Percentiles rank a stretch among this genome's conserved stretches.
Evolutionary conservation across 768 basidiomycete species (phyloP).

Genomic region (Auriculariales sp.): DNA sequence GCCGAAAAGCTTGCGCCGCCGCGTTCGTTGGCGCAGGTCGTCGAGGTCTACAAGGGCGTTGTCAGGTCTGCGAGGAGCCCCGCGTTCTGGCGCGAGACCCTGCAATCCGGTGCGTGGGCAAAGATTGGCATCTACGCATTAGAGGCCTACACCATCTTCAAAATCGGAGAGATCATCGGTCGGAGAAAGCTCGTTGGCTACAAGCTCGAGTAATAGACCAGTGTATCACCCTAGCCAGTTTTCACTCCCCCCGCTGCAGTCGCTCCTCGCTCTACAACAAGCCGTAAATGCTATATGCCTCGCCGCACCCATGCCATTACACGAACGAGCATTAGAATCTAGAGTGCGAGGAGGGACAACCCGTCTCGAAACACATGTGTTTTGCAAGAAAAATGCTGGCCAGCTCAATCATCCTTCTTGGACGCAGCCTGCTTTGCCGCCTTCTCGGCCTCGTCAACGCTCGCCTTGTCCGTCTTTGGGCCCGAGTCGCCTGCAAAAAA

Average conservation of each 20-base stretch:
- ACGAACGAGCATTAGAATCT: too few species aligned
- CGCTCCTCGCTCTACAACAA: too few species aligned
- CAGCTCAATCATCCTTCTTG: conserved; percentile 58
- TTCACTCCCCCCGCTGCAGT: too few species aligned
- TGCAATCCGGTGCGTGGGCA: conserved; percentile 49
- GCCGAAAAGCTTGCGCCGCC: conserved; percentile 60
- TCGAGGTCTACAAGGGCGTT: conserved; percentile 46
- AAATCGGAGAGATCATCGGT: conserved; percentile 82
- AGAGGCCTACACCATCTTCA: conserved; percentile 85
- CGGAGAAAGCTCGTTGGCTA: conserved; percentile 71
- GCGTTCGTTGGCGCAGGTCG: conserved; percentile 34
- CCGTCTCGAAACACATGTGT: too few species aligned
- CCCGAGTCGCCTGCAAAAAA: conserved; percentile 30
- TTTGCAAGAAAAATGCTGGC: background rate
- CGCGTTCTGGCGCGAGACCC: conserved; percentile 45
- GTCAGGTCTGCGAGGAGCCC: conserved; percentile 45
- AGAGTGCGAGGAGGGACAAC: too few species aligned
- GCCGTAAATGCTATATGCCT: too few species aligned
- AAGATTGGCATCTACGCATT: conserved; percentile 60
- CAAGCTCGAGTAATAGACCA: conserved; percentile 25
- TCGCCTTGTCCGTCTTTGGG: conserved; percentile 75
- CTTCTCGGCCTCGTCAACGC: conserved; percentile 82
- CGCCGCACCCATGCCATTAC: too few species aligned
- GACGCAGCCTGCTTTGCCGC: conserved; percentile 72
- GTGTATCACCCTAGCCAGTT: too few species aligned